Conservation (phyloP, 305 asterid species). For the Ajuga reptans region DNA sequence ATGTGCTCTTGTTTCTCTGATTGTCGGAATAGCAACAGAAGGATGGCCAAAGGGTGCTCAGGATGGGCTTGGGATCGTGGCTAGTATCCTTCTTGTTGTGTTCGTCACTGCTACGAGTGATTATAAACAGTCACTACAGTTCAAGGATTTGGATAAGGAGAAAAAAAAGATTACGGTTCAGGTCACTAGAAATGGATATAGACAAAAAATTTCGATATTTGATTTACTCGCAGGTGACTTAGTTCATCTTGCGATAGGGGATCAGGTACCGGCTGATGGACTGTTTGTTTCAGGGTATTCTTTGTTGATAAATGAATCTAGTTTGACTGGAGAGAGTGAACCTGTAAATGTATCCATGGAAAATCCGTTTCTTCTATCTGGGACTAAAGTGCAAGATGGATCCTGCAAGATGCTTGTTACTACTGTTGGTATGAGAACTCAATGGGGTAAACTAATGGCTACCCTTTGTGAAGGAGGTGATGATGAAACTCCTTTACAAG, state of each 20-base stretch:
- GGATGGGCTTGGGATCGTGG: constrained; percentile 94
- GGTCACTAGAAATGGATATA: constrained; percentile 81
- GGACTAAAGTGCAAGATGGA: constrained; percentile 93
- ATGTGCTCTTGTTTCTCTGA: constrained; percentile 73
- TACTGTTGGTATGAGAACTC: constrained; percentile 96
- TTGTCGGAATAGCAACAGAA: constrained; percentile 87
- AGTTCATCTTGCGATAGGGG: constrained; percentile 89
- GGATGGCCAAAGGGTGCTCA: constrained; percentile 98
- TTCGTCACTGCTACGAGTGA: constrained; percentile 94
- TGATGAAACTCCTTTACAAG: constrained; percentile 94
- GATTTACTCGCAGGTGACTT: constrained; percentile 81
- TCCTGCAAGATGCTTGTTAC: constrained; percentile 89
- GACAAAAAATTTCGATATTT: constrained; percentile 74
- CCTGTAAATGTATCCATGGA: constrained; percentile 59
- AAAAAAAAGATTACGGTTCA: constrained; percentile 82
- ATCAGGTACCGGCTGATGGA: constrained; percentile 97
- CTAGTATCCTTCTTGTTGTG: constrained; percentile 86
- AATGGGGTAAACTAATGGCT: constrained; percentile 96
- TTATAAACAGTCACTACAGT: constrained; percentile 78
- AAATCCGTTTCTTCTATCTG: constrained; percentile 84
- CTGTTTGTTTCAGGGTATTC: constrained; percentile 78
- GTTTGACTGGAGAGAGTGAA: constrained; percentile 91
- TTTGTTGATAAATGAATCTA: constrained; percentile 72
- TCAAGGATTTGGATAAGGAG: constrained; percentile 92
- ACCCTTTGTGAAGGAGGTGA: constrained; percentile 93